A percentile compares a stretch with the other conserved stretches of the same genome.
Evolutionary conservation across 2,329 filamentous ascomycete genomes (phyloP).

Genomic region (Daldinia eschscholtzii): DNA sequence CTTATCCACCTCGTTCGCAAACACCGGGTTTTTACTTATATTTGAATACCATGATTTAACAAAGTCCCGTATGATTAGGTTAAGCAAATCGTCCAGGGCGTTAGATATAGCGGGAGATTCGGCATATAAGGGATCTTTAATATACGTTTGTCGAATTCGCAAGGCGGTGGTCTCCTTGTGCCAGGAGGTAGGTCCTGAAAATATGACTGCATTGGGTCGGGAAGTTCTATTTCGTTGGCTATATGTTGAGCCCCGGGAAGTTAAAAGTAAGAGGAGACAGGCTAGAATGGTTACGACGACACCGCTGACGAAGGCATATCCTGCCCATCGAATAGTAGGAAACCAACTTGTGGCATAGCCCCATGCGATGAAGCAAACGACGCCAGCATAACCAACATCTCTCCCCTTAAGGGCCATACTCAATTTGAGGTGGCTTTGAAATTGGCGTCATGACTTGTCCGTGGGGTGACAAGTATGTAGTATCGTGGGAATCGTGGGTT

Average conservation of each 20-base stretch:
- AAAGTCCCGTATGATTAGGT: constrained; percentile 84
- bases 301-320: constrained; percentile 85
- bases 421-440: constrained; percentile 51
- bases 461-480: constrained; percentile 20
- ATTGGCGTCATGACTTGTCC: constrained; percentile 53
- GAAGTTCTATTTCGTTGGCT: constrained; percentile 56
- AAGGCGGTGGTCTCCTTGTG: constrained; percentile 75
- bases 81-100: constrained; percentile 82
- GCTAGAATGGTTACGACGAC: constrained; percentile 67
- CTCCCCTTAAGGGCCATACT: constrained; percentile 79
- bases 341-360: constrained; percentile 86
- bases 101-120: constrained; percentile 82
- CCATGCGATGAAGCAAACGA: constrained; percentile 86
- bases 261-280: constrained; percentile 71
- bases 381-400: constrained; percentile 76
- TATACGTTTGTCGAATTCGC: constrained; percentile 74
- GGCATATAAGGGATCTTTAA: constrained; percentile 77
- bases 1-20: constrained; percentile 88
- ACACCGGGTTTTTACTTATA: constrained; percentile 84
- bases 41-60: constrained; percentile 88
- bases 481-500: constrained; percentile 22
- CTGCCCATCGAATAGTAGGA: constrained; percentile 84
- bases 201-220: constrained; percentile 64
- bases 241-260: constrained; percentile 65
- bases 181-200: constrained; percentile 76